A percentile compares a stretch with the other conserved stretches of the same genome.
Conservation (phyloP, 371 early-diverging fungal genomes). For the Mucor plumbeus region DNA sequence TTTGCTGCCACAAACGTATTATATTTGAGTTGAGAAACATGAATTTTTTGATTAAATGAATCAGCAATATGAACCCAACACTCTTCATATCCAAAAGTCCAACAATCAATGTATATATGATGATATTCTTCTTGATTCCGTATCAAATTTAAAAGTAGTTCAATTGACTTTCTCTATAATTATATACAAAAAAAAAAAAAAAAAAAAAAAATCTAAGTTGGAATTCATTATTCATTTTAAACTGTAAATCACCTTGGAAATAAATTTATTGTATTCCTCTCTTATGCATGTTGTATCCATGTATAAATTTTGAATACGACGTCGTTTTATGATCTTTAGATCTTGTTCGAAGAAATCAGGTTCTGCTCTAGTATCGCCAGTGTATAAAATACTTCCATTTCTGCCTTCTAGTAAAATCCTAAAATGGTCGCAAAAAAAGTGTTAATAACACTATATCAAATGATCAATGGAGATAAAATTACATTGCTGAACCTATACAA, state of each 20-base stretch:
- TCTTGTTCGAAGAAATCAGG: conserved; percentile 28
- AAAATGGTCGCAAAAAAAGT: background rate
- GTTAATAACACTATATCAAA: background rate
- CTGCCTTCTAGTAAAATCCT: conserved; percentile 47
- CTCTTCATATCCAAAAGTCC: conserved; percentile 55
- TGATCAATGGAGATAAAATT: background rate
- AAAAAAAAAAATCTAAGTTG: background rate
- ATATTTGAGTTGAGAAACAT: conserved; percentile 43
- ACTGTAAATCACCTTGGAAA: conserved; percentile 32
- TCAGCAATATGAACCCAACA: conserved; percentile 41
- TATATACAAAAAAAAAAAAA: too few species aligned
- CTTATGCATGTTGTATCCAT: conserved; percentile 50
- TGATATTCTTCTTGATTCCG: conserved; percentile 27
- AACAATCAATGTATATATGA: conserved; percentile 49
- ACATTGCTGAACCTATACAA: conserved; percentile 55
- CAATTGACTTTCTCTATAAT: conserved; percentile 28
- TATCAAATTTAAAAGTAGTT: conserved; percentile 34
- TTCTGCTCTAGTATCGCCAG: conserved; percentile 51
- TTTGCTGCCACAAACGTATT: conserved; percentile 37
- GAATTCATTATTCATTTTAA: background rate
- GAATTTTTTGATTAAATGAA: conserved; percentile 38
- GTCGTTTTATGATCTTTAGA: conserved; percentile 17
- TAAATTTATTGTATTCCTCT: conserved; percentile 30
- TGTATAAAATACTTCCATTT: conserved; percentile 46
- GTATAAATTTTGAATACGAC: conserved; percentile 41